phyloP scores from a whole-genome alignment of 192 early-diverging fungal species.

The Entomortierella beljakovae region DNA sequence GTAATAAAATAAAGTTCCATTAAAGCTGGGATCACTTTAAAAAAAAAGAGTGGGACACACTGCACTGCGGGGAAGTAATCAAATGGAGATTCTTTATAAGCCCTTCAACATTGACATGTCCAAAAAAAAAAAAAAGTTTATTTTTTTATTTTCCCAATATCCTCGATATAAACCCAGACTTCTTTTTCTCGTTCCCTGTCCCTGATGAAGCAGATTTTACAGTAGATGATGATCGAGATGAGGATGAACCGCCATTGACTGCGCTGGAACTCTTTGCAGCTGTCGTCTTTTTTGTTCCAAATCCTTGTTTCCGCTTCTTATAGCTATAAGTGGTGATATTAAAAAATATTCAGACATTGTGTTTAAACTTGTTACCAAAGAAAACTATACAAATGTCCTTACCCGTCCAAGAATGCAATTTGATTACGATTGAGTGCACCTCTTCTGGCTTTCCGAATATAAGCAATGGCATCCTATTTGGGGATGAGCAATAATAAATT shows the following conservation, averaged over 20 bases:
- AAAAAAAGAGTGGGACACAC: no score
- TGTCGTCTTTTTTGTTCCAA: slow-evolving; percentile 33
- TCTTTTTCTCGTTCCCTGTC: slow-evolving; percentile 49
- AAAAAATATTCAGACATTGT: neutral
- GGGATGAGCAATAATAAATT: no score
- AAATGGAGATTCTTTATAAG: no score
- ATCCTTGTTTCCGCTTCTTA: slow-evolving; percentile 54
- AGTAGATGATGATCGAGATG: neutral
- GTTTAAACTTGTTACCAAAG: neutral
- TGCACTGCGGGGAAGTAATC: no score
- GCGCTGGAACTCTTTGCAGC: neutral
- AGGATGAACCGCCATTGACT: neutral
- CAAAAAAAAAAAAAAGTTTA: neutral
- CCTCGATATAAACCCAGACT: slow-evolving; percentile 51
- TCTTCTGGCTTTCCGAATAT: slow-evolving; percentile 56
- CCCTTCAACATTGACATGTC: no score
- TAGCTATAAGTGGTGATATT: slow-evolving; percentile 11
- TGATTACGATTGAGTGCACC: slow-evolving; percentile 61
- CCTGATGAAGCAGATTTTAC: slow-evolving; percentile 25
- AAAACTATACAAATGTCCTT: neutral
- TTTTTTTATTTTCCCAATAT: slow-evolving; percentile 46
- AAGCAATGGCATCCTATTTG: slow-evolving; percentile 62
- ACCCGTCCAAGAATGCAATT: slow-evolving; percentile 59
- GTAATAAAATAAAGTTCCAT: neutral
- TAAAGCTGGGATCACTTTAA: no score